These are phyloP conservation scores for Penicillium paneum DNA, from an alignment of 2,329 filamentous ascomycete species.

Conservation along the genomic window DNA sequence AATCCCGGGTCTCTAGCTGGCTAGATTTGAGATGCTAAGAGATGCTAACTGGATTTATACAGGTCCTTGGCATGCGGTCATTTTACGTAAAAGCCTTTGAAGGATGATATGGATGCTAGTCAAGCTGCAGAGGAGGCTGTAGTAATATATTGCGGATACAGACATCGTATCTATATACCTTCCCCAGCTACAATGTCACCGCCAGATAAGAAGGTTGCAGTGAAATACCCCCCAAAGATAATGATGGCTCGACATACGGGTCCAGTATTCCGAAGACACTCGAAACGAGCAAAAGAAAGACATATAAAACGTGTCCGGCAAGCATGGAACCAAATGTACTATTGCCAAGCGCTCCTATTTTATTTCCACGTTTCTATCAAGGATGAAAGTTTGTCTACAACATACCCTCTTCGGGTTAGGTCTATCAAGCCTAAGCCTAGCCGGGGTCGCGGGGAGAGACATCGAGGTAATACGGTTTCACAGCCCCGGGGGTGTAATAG, in stretches of 20 bases:
- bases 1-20: too few relatives aligned
- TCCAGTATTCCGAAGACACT: background rate
- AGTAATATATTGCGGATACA: background rate
- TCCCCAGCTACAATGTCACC: background rate
- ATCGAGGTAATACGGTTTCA: conserved; percentile 24
- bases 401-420: conserved; percentile 8
- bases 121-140: background rate
- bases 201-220: background rate
- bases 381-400: conserved; percentile 5
- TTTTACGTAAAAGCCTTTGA: background rate
- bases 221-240: background rate
- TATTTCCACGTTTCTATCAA: background rate
- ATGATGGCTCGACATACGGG: background rate
- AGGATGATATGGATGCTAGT: background rate
- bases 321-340: too few relatives aligned
- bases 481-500: conserved; percentile 33
- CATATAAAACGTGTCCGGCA: background rate
- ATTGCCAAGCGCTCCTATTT: background rate
- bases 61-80: background rate
- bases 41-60: background rate
- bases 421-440: conserved; percentile 4
- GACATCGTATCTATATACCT: background rate
- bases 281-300: background rate
- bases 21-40: background rate
- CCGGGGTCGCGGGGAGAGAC: conserved; percentile 3